Conservation (phyloP, 257 asterid genomes). For the Linaria vulgaris region DNA sequence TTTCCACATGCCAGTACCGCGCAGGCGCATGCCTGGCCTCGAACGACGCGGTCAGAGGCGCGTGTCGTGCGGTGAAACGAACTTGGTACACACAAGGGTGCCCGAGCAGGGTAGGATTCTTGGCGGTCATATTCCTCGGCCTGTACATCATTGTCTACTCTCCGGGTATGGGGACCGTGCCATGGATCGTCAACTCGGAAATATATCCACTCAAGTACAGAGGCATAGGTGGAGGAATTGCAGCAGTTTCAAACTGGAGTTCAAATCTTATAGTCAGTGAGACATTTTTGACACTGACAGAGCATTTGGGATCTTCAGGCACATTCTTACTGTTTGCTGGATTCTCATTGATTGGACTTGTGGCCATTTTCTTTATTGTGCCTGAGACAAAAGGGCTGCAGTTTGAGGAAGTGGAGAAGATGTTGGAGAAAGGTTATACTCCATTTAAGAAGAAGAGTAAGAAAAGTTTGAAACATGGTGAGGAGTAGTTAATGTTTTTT, state of each 20-base stretch:
- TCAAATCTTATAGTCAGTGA: conserved; percentile 59
- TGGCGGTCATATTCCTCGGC: conserved; percentile 52
- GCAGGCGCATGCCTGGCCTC: conserved; percentile 51
- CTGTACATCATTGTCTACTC: conserved; percentile 57
- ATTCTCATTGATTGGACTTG: conserved; percentile 47
- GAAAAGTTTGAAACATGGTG: conserved; percentile 23
- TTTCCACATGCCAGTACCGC: conserved; percentile 26
- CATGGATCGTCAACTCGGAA: conserved; percentile 72
- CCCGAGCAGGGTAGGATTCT: conserved; percentile 56
- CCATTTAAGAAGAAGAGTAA: conserved; percentile 36
- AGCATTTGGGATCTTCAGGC: conserved; percentile 54
- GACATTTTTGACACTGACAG: conserved; percentile 59
- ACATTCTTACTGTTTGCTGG: conserved; percentile 66
- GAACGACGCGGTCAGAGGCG: conserved; percentile 28
- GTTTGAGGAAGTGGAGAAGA: conserved; percentile 59
- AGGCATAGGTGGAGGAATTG: conserved; percentile 71
- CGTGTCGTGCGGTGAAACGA: conserved; percentile 36
- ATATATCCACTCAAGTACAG: conserved; percentile 63
- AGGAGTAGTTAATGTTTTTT: not conserved
- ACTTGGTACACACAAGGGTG: conserved; percentile 65
- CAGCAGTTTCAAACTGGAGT: conserved; percentile 67
- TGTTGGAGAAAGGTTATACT: conserved; percentile 51
- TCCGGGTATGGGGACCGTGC: conserved; percentile 72
- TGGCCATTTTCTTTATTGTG: conserved; percentile 52
- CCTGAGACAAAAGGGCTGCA: conserved; percentile 72